phyloP scores from a whole-genome alignment of 305 asterid species.

The Petunia hybrid region DNA sequence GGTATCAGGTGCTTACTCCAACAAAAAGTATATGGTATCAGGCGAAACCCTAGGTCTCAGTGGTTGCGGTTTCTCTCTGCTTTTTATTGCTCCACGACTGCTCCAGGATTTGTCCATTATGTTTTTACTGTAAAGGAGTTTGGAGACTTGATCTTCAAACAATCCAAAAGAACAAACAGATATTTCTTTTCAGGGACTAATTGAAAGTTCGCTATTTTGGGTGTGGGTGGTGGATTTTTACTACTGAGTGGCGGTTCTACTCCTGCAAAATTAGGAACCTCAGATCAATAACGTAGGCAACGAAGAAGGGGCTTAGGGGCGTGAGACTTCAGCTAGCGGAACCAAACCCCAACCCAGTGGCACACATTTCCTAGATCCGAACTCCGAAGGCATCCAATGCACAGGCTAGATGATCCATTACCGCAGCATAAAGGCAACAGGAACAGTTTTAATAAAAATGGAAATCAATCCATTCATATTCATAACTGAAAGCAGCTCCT shows the following conservation, averaged over 20 bases:
- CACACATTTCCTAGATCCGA: background rate
- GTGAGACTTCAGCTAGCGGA: background rate
- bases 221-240: background rate
- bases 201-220: background rate
- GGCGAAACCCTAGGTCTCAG: conserved; percentile 20
- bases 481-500: background rate
- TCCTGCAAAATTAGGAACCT: background rate
- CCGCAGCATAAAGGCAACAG: background rate
- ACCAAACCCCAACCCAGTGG: background rate
- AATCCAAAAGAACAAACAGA: background rate
- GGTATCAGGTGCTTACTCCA: background rate
- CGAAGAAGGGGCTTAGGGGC: background rate
- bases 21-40: background rate
- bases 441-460: background rate
- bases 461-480: conserved; percentile 1
- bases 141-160: background rate
- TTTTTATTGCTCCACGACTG: background rate
- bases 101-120: background rate
- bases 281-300: conserved; percentile 11
- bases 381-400: background rate
- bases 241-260: background rate
- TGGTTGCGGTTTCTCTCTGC: background rate
- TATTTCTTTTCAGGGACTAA: background rate
- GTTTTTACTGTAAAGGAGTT: background rate
- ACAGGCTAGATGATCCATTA: background rate